phyloP scores from a whole-genome alignment of 192 early-diverging fungal genomes.

The Rhizoclosmatium sp. region DNA sequence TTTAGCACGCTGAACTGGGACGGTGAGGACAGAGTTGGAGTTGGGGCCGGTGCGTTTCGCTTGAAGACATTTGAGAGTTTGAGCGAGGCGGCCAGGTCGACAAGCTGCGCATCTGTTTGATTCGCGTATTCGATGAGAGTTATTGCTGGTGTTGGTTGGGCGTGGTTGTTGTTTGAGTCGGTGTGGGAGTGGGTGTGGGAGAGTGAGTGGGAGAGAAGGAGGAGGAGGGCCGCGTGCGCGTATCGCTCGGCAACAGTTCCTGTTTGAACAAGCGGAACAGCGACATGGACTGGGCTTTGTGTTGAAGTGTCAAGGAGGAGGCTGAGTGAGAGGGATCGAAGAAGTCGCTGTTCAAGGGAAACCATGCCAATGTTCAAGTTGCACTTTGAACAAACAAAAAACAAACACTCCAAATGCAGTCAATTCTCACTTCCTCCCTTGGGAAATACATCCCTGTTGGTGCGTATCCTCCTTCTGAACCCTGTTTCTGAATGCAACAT shows the following conservation, averaged over 20 bases:
- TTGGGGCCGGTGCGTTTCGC: no score
- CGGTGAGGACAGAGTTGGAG: no score
- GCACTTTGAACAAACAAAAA: neutral
- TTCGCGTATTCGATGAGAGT: no score
- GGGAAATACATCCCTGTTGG: conserved; percentile 28
- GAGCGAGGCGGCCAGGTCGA: no score
- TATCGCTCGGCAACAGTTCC: neutral
- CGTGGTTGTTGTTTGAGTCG: neutral
- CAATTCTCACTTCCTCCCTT: neutral
- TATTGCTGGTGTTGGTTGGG: neutral
- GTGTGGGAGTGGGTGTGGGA: no score
- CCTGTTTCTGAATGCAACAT: neutral
- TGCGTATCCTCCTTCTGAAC: neutral
- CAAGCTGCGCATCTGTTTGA: no score
- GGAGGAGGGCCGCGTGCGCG: neutral
- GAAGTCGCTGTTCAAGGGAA: no score
- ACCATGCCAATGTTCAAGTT: no score
- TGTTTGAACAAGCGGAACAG: neutral
- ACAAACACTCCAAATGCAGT: conserved; percentile 3
- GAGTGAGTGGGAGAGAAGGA: neutral
- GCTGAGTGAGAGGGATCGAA: neutral
- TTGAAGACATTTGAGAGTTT: no score
- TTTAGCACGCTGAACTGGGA: no score
- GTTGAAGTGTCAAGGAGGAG: neutral
- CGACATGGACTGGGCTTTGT: neutral